Base-by-base conservation (phyloP, 371 early-diverging fungal species). In the Mucor saturninus region DNA sequence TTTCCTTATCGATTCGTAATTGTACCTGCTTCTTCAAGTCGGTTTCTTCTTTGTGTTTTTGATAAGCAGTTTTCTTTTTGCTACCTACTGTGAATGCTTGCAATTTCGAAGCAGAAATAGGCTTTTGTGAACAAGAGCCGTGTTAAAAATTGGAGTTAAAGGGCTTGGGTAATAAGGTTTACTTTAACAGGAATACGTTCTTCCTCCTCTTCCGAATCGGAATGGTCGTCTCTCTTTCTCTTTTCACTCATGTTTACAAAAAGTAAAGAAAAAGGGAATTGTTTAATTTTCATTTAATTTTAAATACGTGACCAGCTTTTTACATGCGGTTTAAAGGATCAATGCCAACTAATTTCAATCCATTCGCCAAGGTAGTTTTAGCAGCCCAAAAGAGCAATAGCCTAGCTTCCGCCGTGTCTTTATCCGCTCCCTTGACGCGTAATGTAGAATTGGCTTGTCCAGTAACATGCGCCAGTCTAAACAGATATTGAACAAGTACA, bases 281-380 rank as follows among this genome's bases (percentile, higher is more conserved):
- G 8, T 35, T 35, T 35, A 35, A 6, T 35, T 35, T 35, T 35
- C 35, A 35, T 35, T 21, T 21, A 21, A 21, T 21, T 21, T 21
- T 21, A 21, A 10, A 42, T 42, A 21, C 10, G 43, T 42, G 43
- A 42, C 26, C 35, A 35, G 35, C 26, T 37, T 53, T 15, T 53
- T 84, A 97, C 95, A 97, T 97, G 54, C 90, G 84, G 59, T 92
- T 87, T 31, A 98, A 66, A 13, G 96, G 95, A 29, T 64, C 59
- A 40, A 94, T 69, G 21, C 97, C 97, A 28, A 98, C 70, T 6
- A 96, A 59, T 14, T 75, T 68, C 48, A 97, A 64, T 7, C 89
- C 94, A 68, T 95, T 96, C 15, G 85, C 81, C 5, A 98, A 68
- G 6, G 95, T 91, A 35, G 85, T 83, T 59, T 91, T 77, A 4